Evolutionary conservation across 2,329 filamentous ascomycete species (phyloP).

Genomic region (Fusarium protoensiforme): DNA sequence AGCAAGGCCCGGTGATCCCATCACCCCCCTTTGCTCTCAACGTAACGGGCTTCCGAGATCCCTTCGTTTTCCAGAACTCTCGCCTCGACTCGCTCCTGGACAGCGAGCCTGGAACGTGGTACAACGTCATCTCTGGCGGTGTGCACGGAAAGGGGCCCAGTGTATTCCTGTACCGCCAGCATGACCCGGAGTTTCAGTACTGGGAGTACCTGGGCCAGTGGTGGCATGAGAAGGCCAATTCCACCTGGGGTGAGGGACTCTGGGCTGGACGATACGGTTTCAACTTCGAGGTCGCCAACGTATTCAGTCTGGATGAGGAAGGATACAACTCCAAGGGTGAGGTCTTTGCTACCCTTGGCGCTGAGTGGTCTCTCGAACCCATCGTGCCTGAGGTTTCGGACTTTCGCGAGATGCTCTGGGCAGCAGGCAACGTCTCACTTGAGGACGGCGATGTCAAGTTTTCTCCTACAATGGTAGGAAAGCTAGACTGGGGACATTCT

Average conservation of each 20-base stretch:
- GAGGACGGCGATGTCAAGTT: conserved; percentile 47
- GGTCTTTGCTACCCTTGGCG: conserved; percentile 53
- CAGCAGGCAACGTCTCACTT: conserved; percentile 48
- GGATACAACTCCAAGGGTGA: conserved; percentile 54
- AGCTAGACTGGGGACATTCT: conserved; percentile 53
- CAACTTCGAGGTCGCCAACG: conserved; percentile 59
- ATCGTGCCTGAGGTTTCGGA: conserved; percentile 52
- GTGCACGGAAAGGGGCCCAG: conserved; percentile 36
- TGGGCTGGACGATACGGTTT: conserved; percentile 53
- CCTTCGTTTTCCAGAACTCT: conserved; percentile 37
- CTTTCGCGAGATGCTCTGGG: conserved; percentile 55
- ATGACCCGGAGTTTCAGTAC: conserved; percentile 38
- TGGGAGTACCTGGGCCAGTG: conserved; percentile 41
- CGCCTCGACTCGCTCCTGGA: conserved; percentile 29
- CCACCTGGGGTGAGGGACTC: conserved; percentile 48
- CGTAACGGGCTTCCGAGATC: conserved; percentile 40
- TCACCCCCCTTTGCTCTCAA: conserved; percentile 35
- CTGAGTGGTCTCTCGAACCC: conserved; percentile 55
- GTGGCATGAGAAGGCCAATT: conserved; percentile 52
- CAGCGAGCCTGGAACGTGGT: conserved; percentile 34
- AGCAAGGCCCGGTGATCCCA: conserved; percentile 34
- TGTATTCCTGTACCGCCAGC: conserved; percentile 37
- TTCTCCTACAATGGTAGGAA: conserved; percentile 53
- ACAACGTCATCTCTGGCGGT: conserved; percentile 36
- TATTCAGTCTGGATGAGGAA: conserved; percentile 52